A percentile compares a stretch with the other conserved stretches of the same genome.
Conservation (phyloP, 2,329 filamentous ascomycete species). For the Alternaria solani region DNA sequence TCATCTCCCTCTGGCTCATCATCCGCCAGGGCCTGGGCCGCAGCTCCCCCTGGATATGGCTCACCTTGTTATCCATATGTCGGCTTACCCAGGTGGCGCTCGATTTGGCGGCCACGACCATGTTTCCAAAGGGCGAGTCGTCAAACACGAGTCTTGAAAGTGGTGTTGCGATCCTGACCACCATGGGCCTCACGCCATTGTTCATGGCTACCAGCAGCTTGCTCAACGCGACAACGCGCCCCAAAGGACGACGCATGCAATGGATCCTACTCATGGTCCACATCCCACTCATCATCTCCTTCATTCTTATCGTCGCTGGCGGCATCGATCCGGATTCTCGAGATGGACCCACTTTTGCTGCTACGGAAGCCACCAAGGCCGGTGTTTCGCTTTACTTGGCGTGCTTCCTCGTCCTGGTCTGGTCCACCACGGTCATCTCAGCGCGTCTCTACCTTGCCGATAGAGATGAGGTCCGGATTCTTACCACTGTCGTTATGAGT, state of each 20-base stretch:
- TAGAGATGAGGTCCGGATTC: slow-evolving; percentile 44
- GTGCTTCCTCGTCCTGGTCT: slow-evolving; percentile 45
- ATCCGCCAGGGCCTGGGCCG: slow-evolving; percentile 44
- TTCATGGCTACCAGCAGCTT: slow-evolving; percentile 48
- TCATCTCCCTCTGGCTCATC: slow-evolving; percentile 39
- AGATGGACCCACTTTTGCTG: slow-evolving; percentile 41
- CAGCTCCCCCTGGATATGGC: slow-evolving; percentile 47
- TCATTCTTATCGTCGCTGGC: slow-evolving; percentile 47
- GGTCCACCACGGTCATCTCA: slow-evolving; percentile 48
- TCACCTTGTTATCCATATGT: slow-evolving; percentile 41
- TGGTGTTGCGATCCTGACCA: slow-evolving; percentile 48
- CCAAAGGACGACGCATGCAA: slow-evolving; percentile 49
- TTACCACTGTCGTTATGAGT: slow-evolving; percentile 47
- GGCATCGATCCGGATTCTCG: slow-evolving; percentile 47
- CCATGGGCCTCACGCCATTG: slow-evolving; percentile 46
- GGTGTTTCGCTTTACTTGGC: slow-evolving; percentile 45
- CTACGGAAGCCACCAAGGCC: slow-evolving; percentile 47
- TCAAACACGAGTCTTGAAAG: slow-evolving; percentile 42
- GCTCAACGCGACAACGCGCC: slow-evolving; percentile 44
- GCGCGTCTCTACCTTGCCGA: slow-evolving; percentile 46
- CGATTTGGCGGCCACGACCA: slow-evolving; percentile 46
- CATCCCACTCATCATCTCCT: slow-evolving; percentile 44
- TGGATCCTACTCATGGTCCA: slow-evolving; percentile 47
- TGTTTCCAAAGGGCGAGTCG: slow-evolving; percentile 30
- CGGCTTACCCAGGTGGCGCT: slow-evolving; percentile 47